phyloP scores from a whole-genome alignment of 371 early-diverging fungal species.

The Rhizoclosmatium hyalinum region DNA sequence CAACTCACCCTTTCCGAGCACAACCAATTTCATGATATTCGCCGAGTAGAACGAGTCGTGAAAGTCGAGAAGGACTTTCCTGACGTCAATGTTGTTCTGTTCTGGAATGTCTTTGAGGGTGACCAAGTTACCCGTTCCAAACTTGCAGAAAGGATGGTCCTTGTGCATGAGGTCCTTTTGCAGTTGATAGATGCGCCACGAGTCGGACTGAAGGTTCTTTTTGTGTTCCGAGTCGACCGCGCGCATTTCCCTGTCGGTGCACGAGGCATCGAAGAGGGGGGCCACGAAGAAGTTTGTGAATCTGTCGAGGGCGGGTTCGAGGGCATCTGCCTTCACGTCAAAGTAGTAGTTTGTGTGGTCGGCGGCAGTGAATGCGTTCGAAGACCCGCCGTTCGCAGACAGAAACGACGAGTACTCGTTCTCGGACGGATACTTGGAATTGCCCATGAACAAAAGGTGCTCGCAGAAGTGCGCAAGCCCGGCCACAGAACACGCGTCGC shows the following conservation, averaged over 20 bases:
- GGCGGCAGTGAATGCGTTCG: conserved; percentile 93
- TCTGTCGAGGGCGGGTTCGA: conserved; percentile 89
- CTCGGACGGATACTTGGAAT: conserved; percentile 84
- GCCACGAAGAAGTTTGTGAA: conserved; percentile 91
- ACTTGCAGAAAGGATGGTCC: conserved; percentile 83
- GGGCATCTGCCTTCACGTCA: conserved; percentile 81
- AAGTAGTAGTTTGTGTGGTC: conserved; percentile 83
- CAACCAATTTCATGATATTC: conserved; percentile 93
- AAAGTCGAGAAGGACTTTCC: conserved; percentile 86
- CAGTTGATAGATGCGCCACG: conserved; percentile 87
- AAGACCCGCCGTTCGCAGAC: conserved; percentile 86
- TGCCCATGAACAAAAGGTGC: conserved; percentile 75
- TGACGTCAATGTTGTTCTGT: conserved; percentile 75
- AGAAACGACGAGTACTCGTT: conserved; percentile 92
- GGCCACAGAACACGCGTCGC: conserved; percentile 69
- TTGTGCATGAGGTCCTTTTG: conserved; percentile 79
- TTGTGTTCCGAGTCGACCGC: conserved; percentile 97
- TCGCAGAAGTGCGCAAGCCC: conserved; percentile 99
- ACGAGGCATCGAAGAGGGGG: conserved; percentile 84
- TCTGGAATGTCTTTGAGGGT: conserved; percentile 83
- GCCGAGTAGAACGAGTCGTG: conserved; percentile 90
- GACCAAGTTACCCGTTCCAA: conserved; percentile 84
- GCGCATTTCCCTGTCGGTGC: conserved; percentile 89
- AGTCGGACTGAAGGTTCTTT: conserved; percentile 86
- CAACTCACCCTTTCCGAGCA: conserved; percentile 80